Percentiles rank a stretch among this genome's conserved stretches.
phyloP scores from a whole-genome alignment of 2,329 filamentous ascomycete genomes.

The Exophiala alcalophila region DNA sequence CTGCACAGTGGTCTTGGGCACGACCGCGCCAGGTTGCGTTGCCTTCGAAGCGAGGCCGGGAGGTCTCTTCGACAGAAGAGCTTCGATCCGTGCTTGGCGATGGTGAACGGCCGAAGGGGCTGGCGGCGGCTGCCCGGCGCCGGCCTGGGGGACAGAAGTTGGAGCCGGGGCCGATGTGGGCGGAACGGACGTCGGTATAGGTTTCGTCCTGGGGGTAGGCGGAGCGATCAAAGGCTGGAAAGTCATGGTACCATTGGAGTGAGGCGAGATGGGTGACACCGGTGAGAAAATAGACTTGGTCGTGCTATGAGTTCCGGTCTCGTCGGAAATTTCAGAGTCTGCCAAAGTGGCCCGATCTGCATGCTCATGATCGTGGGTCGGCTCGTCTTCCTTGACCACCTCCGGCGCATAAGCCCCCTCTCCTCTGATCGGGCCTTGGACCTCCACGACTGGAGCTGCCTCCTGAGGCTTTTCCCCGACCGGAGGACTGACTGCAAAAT shows the following conservation, averaged over 20 bases:
- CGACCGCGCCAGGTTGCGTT: conserved; percentile 3
- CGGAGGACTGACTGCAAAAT: conserved; percentile 35
- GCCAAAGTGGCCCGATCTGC: conserved; percentile 16
- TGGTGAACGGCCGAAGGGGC: conserved; percentile 11
- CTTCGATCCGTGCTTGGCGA: conserved; percentile 37
- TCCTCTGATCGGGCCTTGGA: conserved; percentile 24
- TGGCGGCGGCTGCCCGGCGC: background rate
- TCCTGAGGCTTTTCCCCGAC: conserved; percentile 37
- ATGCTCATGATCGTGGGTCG: conserved; percentile 5
- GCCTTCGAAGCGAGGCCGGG: conserved; percentile 21
- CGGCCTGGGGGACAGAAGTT: background rate
- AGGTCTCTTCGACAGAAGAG: conserved; percentile 40
- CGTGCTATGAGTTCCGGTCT: conserved; percentile 27
- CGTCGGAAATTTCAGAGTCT: conserved; percentile 25
- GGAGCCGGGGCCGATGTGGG: background rate
- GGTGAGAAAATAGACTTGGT: conserved; percentile 22
- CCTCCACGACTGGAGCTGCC: conserved; percentile 23
- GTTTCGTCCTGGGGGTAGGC: conserved; percentile 4
- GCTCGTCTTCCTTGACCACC: conserved; percentile 13
- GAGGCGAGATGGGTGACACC: conserved; percentile 20
- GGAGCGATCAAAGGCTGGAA: conserved; percentile 19
- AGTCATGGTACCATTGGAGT: conserved; percentile 7
- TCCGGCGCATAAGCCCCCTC: conserved; percentile 31
- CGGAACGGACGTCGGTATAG: conserved; percentile 2
- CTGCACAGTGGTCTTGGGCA: conserved; percentile 33